Conservation (phyloP, 169 alveolate genomes). For the Eimeria tenella region DNA sequence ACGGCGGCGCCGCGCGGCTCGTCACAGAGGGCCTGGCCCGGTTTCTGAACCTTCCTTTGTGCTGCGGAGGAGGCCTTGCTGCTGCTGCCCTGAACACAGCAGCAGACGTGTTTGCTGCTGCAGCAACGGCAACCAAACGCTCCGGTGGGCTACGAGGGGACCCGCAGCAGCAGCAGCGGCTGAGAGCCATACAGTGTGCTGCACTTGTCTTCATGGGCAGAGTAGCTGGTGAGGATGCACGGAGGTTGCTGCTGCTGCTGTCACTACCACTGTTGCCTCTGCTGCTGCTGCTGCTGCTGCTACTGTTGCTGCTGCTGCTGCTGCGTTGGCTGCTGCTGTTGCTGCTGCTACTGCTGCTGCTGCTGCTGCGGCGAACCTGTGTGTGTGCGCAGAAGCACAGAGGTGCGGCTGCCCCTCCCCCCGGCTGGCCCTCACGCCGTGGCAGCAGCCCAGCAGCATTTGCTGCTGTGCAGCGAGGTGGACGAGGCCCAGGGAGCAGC, state of each 20-base stretch:
- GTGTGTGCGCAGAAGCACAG: conserved; percentile 21
- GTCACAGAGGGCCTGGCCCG: conserved; percentile 28
- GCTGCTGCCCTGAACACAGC: conserved; percentile 1
- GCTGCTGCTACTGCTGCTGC: conserved; percentile 5
- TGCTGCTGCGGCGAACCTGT: conserved; percentile 13
- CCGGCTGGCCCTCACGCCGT: conserved; percentile 14
- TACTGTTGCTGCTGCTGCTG: conserved; percentile 24
- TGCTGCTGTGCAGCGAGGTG: conserved; percentile 23
- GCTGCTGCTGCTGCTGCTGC: conserved; percentile 9
- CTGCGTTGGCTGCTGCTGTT: conserved; percentile 10
- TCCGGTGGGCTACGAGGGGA: not conserved
- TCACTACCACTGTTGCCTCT: not conserved
- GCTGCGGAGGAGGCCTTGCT: conserved; percentile 30
- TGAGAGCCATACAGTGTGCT: conserved; percentile 38
- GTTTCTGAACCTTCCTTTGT: not conserved
- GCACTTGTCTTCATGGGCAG: conserved; percentile 9
- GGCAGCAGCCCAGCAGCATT: conserved; percentile 44
- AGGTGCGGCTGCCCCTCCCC: conserved; percentile 33
- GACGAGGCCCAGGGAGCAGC: not conserved
- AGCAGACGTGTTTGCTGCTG: conserved; percentile 27
- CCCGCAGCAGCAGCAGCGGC: conserved; percentile 60
- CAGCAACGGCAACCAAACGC: not conserved
- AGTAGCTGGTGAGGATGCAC: not conserved
- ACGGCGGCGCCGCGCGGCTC: conserved; percentile 14
- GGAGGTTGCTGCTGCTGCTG: not conserved